Conservation (phyloP, 331 rosid genomes). For the Prunus yedoensis region DNA sequence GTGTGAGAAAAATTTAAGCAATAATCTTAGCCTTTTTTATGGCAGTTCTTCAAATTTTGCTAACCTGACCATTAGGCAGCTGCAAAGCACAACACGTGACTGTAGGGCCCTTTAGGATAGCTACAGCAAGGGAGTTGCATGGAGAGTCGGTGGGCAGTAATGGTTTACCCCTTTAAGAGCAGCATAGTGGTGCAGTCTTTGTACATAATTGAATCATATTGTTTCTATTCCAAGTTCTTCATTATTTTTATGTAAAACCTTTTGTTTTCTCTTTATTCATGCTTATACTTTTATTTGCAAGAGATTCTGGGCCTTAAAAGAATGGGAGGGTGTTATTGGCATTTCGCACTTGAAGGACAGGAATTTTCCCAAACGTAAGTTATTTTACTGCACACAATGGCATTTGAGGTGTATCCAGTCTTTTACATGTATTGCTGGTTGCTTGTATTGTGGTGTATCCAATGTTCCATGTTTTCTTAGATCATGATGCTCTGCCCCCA, state of each 20-base stretch:
- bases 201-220: conserved; percentile 1
- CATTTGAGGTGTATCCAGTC: background rate
- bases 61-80: background rate
- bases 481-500: background rate
- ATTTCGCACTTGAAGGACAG: conserved; percentile 1
- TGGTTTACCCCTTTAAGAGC: background rate
- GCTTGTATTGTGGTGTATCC: background rate
- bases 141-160: background rate
- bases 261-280: conserved; percentile 8
- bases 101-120: background rate
- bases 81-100: background rate
- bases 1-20: conserved; percentile 17
- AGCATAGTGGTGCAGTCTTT: background rate
- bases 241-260: background rate
- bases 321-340: conserved; percentile 19
- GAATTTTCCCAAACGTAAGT: conserved; percentile 15
- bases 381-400: background rate
- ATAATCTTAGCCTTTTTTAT: background rate
- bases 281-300: conserved; percentile 30
- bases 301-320: conserved; percentile 20
- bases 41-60: background rate
- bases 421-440: background rate
- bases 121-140: background rate
- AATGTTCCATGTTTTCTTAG: background rate
- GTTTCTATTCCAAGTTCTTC: too few species aligned